Evolutionary conservation across 139 green algal species (phyloP).

Genomic region (Chlorella vulgaris): DNA sequence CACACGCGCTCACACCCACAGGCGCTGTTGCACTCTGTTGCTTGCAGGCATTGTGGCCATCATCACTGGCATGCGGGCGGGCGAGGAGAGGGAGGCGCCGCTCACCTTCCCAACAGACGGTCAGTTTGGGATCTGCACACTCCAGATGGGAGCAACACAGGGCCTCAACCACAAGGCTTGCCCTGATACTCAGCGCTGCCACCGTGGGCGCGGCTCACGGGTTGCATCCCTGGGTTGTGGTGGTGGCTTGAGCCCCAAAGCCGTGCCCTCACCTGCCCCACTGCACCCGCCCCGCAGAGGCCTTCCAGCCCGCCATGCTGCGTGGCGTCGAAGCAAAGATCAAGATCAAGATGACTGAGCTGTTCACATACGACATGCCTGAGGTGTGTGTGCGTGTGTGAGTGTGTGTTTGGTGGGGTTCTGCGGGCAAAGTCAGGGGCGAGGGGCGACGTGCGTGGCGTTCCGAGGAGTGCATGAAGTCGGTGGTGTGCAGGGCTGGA

Average conservation of each 20-base stretch:
- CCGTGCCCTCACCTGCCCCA: not conserved
- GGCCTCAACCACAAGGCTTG: too few species aligned
- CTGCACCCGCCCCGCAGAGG: not conserved
- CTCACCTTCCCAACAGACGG: slow-evolving; percentile 43
- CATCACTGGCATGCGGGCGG: slow-evolving; percentile 50
- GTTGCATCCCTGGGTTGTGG: too few species aligned
- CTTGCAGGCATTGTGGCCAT: slow-evolving; percentile 32
- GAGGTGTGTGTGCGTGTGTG: slow-evolving; percentile 36
- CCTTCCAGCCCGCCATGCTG: slow-evolving; percentile 39
- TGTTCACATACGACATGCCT: slow-evolving; percentile 59
- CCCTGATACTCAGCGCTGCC: too few species aligned
- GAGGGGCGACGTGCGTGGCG: too few species aligned
- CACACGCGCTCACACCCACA: too few species aligned
- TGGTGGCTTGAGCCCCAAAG: too few species aligned
- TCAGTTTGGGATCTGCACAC: not conserved
- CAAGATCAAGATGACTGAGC: slow-evolving; percentile 53
- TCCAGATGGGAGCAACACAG: too few species aligned
- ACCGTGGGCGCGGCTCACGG: too few species aligned
- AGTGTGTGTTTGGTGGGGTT: not conserved
- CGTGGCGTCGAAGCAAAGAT: slow-evolving; percentile 34
- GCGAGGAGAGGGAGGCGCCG: slow-evolving; percentile 37
- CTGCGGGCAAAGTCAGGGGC: too few species aligned
- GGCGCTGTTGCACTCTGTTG: too few species aligned
- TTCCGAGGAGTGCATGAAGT: too few species aligned
- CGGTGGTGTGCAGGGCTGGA: too few species aligned